Evolutionary conservation across 2,329 filamentous ascomycete species (phyloP), one percentile per base, ranked within the genome.

Genomic region (Xylariaceae sp.): DNA sequence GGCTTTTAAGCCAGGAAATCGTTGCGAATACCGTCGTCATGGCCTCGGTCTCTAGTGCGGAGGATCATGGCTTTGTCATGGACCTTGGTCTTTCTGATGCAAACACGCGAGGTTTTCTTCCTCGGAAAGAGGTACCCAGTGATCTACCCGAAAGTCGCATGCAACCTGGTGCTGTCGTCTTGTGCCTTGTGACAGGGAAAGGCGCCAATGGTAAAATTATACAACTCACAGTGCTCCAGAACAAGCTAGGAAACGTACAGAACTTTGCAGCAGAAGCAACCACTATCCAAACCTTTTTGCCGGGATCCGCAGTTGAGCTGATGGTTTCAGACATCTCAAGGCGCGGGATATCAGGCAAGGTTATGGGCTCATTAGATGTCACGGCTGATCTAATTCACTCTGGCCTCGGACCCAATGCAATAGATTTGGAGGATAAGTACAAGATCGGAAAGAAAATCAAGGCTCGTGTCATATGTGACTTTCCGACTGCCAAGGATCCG

Each of bases 31-130:
- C 81, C 63, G 92, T 90, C 41, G 79, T 98, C 17, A 96, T 98
- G 82, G 94, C 92, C 2, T 89, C 92, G 0, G 88, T 99, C 23
- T 76, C 84, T 47, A 99, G 94, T 74, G 89, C 96, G n/a, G 94
- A 99, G 74, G 96, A 99, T 67, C 93, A 96, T 69, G 95, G 95
- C 60, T 83, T 95, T 56, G 85, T 98, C 53, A 96, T 99, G 92
- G 92, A 97, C 66, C 76, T 98, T 33, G 92, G 92, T 16, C 79
- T 98, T 6, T 80, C 87, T 31, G 85, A 87, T 50, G 77, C 82
- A 28, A 82, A 85, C 33, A 73, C 93, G 49, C 88, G 87, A 62
- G 95, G 91, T 2, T 99, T 99, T 76, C 81, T 99, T 69, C 85
- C 92, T 4, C 90, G 89, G 60, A 92, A 89, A 69, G 92, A 97